Conservation (phyloP, 768 basidiomycete species). For the Suillus paluster region DNA sequence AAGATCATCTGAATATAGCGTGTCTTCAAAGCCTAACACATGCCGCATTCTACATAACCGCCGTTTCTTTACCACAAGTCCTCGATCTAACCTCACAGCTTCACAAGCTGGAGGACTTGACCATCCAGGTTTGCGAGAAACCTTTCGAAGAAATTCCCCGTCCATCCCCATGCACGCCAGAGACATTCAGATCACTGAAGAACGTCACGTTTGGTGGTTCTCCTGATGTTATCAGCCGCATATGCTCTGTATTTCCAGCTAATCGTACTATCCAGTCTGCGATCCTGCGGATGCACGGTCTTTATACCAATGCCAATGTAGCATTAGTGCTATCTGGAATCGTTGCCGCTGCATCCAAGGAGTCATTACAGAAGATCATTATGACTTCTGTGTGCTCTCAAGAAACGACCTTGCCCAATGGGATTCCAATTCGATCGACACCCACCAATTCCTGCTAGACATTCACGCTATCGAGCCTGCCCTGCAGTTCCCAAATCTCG, state of each 20-base stretch:
- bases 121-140: neutral
- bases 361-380: neutral
- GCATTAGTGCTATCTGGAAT: neutral
- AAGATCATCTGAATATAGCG: neutral
- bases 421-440: neutral
- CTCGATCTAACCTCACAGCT: constrained; percentile 1
- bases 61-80: neutral
- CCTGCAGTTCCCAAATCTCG: neutral
- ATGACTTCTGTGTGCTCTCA: constrained; percentile 1
- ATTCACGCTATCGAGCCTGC: constrained; percentile 3
- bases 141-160: constrained; percentile 2
- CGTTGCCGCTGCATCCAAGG: neutral
- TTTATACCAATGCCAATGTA: neutral
- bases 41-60: neutral
- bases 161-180: neutral
- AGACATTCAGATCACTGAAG: neutral
- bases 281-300: neutral
- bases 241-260: neutral
- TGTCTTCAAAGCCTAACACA: neutral
- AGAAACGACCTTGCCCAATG: neutral
- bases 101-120: neutral
- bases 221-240: neutral
- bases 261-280: neutral
- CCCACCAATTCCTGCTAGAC: constrained; percentile 3
- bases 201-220: neutral